Base-by-base conservation (phyloP, 1,284 basidiomycete genomes). In the Sporisorium sorghi region DNA sequence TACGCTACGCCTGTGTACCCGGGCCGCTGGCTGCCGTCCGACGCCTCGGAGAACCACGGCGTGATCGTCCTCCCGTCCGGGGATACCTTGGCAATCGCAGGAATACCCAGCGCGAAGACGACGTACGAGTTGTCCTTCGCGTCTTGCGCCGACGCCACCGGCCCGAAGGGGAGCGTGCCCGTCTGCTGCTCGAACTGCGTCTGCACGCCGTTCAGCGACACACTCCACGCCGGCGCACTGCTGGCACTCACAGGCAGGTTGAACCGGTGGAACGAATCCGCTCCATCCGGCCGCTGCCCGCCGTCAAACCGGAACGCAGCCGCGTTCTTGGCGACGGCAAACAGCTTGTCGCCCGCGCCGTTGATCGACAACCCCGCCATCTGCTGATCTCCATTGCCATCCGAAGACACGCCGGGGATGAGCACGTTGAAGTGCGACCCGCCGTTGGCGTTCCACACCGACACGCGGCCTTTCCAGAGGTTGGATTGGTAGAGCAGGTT, bases 401-500 rank as follows among this genome's bases (percentile, higher is more conserved):
- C 32, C 12, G 73, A 77, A 0, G 79, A 77, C 10, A 77, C 72
- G 17, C 76, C 78, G 15, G 78, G 76, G 55, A 82, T 78, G 48
- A 56, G 44, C 21, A 83, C 57, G 53, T 81, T 80, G 53, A 75
- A 81, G 61, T 80, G 71, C 33, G 58, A 53, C 26, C 53, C 46
- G 54, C 56, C 55, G 28, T 55, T 59, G 15, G 58, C 49, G 56
- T 77, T 68, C 59, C 59, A 78, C 3, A 79, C 78, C 0, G 73
- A 73, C 15, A 83, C 64, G 17, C 57, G 60, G 6, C 81, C 81
- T 56, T 79, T 78, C 75, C 76, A 83, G 15, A 82, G 65, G 61
- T 82, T 83, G 26, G 79, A 81, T 57, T 81, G 81, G 73, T 81
- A 82, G 63, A 72, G 81, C 10, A 80, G 35, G 49, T 73, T 58